phyloP scores from a whole-genome alignment of 139 green algal species.

The Auxenochlorella pyrenoidosa region DNA sequence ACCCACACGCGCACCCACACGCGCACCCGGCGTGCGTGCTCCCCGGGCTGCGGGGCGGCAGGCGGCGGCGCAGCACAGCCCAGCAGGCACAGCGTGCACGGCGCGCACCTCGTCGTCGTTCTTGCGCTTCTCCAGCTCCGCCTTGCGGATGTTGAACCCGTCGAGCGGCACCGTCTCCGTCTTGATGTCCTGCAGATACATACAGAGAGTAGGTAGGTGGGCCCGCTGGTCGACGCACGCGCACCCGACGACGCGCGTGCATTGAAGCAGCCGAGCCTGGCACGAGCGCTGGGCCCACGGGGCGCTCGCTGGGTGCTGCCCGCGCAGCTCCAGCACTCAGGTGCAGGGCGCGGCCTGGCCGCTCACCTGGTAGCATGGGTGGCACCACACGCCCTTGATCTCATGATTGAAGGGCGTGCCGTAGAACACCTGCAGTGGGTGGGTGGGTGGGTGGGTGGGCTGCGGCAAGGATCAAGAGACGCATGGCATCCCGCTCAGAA shows the following conservation, averaged over 20 bases:
- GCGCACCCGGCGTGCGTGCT: too few species aligned
- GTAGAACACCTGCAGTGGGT: slow-evolving; percentile 53
- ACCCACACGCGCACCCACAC: too few species aligned
- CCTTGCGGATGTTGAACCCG: slow-evolving; percentile 55
- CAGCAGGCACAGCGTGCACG: background rate
- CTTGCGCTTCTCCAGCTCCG: slow-evolving; percentile 84
- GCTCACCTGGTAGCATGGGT: slow-evolving; percentile 73
- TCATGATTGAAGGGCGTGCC: slow-evolving; percentile 53
- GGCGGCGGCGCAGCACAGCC: too few species aligned
- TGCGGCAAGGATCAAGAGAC: too few species aligned
- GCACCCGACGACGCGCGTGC: too few species aligned
- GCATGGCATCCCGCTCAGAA: too few species aligned
- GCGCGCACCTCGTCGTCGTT: slow-evolving; percentile 90
- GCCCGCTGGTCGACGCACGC: too few species aligned
- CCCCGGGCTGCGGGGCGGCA: too few species aligned
- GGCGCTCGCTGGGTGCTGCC: too few species aligned
- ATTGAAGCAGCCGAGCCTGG: too few species aligned
- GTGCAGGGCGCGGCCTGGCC: background rate
- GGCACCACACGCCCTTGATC: slow-evolving; percentile 83
- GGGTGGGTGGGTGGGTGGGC: background rate
- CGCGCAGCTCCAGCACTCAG: background rate
- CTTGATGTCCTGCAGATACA: slow-evolving; percentile 42
- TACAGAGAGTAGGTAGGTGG: background rate
- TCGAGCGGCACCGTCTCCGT: slow-evolving; percentile 70
- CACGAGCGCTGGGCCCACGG: too few species aligned